A percentile compares a stretch with the other conserved stretches of the same genome.
phyloP scores from a whole-genome alignment of 208 protist species.

The Vickermania ingenoplastis region DNA sequence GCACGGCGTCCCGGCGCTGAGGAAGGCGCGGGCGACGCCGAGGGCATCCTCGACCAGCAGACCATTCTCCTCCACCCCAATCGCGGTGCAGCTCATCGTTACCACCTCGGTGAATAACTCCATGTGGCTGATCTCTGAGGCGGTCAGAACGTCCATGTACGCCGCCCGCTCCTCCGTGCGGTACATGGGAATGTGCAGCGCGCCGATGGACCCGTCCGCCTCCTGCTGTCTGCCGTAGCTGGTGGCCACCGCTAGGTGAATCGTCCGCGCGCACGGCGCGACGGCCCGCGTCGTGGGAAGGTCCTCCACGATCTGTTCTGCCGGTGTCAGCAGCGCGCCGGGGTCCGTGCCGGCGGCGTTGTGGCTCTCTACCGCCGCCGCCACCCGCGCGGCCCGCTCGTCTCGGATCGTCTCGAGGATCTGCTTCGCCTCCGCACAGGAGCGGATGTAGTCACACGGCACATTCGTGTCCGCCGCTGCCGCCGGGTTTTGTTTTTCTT shows the following conservation, averaged over 20 bases:
- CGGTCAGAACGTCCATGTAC: slow-evolving; percentile 37
- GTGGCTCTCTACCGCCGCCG: slow-evolving; percentile 5
- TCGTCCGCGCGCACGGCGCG: slow-evolving; percentile 24
- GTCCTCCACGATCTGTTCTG: slow-evolving; percentile 39
- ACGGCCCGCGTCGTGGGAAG: slow-evolving; percentile 29
- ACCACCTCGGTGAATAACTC: slow-evolving; percentile 81
- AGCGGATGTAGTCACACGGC: slow-evolving; percentile 51
- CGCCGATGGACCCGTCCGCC: slow-evolving; percentile 13
- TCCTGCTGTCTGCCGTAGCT: slow-evolving; percentile 7
- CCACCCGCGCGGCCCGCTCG: slow-evolving; percentile 8
- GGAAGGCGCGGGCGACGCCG: slow-evolving; percentile 58
- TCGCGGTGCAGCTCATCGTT: slow-evolving; percentile 74
- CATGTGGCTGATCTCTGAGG: slow-evolving; percentile 59
- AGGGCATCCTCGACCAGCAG: slow-evolving; percentile 52
- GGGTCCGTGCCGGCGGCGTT: neutral
- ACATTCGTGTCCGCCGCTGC: no score
- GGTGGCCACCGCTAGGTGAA: slow-evolving; percentile 17
- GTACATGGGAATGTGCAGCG: slow-evolving; percentile 22
- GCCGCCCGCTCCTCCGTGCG: slow-evolving; percentile 12
- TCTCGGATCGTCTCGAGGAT: slow-evolving; percentile 28
- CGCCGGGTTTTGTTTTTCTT: neutral
- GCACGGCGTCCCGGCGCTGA: slow-evolving; percentile 62
- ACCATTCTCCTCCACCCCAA: slow-evolving; percentile 26
- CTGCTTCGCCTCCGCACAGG: slow-evolving; percentile 38
- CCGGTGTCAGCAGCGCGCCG: slow-evolving; percentile 17